Evolutionary conservation across 495 filamentous ascomycete species (phyloP).

Genomic region (Podospora bellae-mahoneyi): DNA sequence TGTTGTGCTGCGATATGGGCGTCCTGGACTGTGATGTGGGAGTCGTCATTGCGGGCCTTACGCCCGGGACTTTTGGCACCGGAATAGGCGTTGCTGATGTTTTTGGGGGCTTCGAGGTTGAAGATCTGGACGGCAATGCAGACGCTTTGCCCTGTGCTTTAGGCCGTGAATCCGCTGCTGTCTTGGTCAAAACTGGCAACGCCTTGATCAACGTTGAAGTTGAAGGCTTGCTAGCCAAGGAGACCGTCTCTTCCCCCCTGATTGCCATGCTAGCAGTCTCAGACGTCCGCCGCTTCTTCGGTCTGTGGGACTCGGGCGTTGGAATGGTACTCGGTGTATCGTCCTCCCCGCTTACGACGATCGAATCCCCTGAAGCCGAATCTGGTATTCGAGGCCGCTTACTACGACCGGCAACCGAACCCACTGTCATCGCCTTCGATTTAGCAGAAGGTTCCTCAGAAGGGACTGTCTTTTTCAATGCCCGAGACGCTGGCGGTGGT

Average conservation of each 20-base stretch:
- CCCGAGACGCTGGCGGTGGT: not conserved
- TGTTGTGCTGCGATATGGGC: not conserved
- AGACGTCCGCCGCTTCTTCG: not conserved
- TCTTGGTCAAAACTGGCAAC: not conserved
- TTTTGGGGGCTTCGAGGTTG: too few relatives aligned
- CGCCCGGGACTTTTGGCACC: too few relatives aligned
- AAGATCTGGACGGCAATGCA: too few relatives aligned
- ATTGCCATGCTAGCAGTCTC: not conserved
- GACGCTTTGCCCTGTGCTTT: not conserved
- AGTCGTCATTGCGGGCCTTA: too few relatives aligned
- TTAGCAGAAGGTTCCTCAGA: not conserved
- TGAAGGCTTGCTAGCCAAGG: not conserved
- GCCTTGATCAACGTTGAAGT: not conserved
- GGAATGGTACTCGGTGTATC: not conserved
- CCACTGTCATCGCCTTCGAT: not conserved
- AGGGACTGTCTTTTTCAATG: not conserved
- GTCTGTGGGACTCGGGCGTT: not conserved
- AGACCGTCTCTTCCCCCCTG: not conserved
- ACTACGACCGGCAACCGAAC: not conserved
- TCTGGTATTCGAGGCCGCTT: not conserved
- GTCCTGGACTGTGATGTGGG: not conserved
- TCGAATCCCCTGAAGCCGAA: not conserved
- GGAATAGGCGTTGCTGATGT: too few relatives aligned
- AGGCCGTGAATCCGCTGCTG: too few relatives aligned
- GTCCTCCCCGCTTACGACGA: not conserved